These are phyloP conservation scores for Bipolaris zeicola DNA, from an alignment of 2,329 filamentous ascomycete species.

Conservation along the genomic window DNA sequence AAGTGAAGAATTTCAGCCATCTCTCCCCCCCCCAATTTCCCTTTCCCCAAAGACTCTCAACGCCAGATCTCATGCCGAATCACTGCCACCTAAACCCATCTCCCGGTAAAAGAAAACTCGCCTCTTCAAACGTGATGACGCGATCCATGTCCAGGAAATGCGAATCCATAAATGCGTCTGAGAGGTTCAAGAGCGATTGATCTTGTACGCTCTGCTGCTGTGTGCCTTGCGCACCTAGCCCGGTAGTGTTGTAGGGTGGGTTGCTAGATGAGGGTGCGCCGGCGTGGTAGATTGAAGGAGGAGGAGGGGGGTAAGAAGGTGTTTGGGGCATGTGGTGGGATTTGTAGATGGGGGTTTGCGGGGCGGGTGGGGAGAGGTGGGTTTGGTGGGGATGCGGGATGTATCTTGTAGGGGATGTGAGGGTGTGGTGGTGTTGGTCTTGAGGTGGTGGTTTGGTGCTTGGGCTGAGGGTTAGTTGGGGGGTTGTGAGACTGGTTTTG, in stretches of 20 bases:
- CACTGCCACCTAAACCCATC: conserved; percentile 38
- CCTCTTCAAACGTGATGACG: conserved; percentile 45
- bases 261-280: not conserved
- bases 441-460: conserved; percentile 12
- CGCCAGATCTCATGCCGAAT: no score
- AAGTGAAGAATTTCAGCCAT: no score
- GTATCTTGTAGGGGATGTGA: conserved; percentile 9
- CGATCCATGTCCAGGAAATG: conserved; percentile 44
- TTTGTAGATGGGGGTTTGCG: conserved; percentile 1
- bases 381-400: conserved; percentile 3
- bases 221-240: conserved; percentile 1
- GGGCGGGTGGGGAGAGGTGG: no score
- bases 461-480: conserved; percentile 23
- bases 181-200: conserved; percentile 37
- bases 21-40: no score
- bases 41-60: no score
- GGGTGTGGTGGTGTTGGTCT: conserved; percentile 1
- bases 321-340: not conserved
- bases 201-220: conserved; percentile 33
- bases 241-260: not conserved
- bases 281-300: conserved; percentile 7
- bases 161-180: conserved; percentile 42
- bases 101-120: conserved; percentile 41
- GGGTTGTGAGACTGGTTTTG: conserved; percentile 23
- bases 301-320: conserved; percentile 1